A percentile compares a stretch with the other conserved stretches of the same genome.
phyloP scores from a whole-genome alignment of 306 rosid genomes.

The Vigna hirtella region DNA sequence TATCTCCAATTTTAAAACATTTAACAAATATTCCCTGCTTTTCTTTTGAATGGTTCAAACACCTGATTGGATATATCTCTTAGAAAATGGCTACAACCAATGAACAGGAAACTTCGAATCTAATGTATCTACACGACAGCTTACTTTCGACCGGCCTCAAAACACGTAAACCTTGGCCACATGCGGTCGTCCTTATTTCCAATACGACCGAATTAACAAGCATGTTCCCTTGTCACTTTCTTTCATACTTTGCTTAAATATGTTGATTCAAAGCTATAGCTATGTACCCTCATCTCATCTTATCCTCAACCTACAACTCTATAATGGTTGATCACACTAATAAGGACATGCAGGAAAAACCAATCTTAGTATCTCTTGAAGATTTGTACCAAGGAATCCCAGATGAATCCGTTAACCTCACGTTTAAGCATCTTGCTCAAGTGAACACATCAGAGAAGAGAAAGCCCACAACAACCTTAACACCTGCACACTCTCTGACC shows the following conservation, averaged over 20 bases:
- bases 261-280: neutral
- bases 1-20: neutral
- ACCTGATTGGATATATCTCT: neutral
- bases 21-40: neutral
- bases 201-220: constrained; percentile 24
- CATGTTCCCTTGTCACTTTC: too few relatives aligned
- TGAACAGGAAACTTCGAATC: neutral
- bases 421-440: constrained; percentile 71
- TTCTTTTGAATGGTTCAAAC: constrained; percentile 2
- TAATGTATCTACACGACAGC: neutral
- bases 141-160: constrained; percentile 48
- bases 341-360: constrained; percentile 45
- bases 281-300: constrained; percentile 10
- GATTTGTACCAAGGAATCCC: constrained; percentile 78
- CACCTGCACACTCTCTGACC: constrained; percentile 19
- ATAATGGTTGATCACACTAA: constrained; percentile 53
- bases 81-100: neutral
- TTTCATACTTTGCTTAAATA: constrained; percentile 37
- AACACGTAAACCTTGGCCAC: constrained; percentile 23
- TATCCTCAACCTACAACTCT: neutral
- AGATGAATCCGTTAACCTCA: constrained; percentile 88
- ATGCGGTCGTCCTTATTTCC: constrained; percentile 46
- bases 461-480: constrained; percentile 8
- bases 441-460: constrained; percentile 47
- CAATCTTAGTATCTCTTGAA: constrained; percentile 68